Evolutionary conservation across 2,329 filamentous ascomycete genomes (phyloP), one percentile per base, ranked within the genome.

Genomic region (Cercospora sojina): DNA sequence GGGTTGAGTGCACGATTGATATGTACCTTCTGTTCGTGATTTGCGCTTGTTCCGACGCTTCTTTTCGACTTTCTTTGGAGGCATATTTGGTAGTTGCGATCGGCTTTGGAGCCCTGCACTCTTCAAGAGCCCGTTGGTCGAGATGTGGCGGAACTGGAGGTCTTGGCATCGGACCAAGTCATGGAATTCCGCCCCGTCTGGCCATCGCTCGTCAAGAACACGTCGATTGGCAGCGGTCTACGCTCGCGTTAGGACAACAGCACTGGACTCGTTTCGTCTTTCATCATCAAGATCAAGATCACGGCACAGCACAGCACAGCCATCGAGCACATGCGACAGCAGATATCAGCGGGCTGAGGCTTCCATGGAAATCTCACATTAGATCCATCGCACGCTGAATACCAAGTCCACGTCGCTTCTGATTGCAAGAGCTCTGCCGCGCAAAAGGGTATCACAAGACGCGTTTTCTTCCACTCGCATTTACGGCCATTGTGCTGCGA

Each of bases 11-110:
- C 13, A 1, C 4, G 32, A 57, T 8, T 49, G 56, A 31, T 7
- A 29, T 29, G n/a, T 63, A 73, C 72, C 72, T 68, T 73, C 71
- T 49, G 72, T 74, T 9, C 72, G 67, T 29, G 68, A 49, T 57
- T 73, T 74, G 13, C 73, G 70, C 61, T 73, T 74, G 31, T 69
- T 70, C n/a, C 66, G 64, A 16, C 73, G 68, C 62, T 71, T 72
- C 64, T 70, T 70, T 41, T 69, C 69, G 23, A 49, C 31, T 43
- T 69, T 68, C 18, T 69, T 68, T 3, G 69, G 68, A 27, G 72
- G 65, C 71, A 72, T 73, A 10, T 51, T 64, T 4, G 4, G 13
- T 56, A 1, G 29, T 53, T 25, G 3, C 20, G 31, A 32, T 32
- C 20, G 27, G 3, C 27, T 20, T 1, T 12, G 9, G 13, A 18